Base-by-base conservation (phyloP, 768 basidiomycete species). In the Lactifluus echinatus region DNA sequence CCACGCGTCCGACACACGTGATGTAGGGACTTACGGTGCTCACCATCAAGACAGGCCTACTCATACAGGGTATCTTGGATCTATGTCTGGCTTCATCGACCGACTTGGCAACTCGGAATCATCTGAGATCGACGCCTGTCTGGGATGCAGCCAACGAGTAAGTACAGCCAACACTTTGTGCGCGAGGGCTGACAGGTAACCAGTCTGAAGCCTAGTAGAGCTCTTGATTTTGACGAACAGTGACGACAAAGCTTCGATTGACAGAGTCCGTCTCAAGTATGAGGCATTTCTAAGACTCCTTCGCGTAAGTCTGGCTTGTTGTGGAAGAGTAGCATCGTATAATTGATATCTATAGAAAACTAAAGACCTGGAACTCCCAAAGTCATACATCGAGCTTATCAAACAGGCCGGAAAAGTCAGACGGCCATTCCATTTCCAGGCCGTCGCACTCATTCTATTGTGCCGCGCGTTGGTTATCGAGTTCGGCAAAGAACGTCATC, bases 361-460 rank as follows among this genome's bases (percentile, higher is more conserved):
- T n/a, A 33, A 49, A 40, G 56, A 36, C 12, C 11, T 60, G n/a
- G 24, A 40, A 4, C 10, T 51, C 8, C 59, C 59, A 17, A 42
- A 31, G 34, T 48, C 59, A 1, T 60, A 58, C 55, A 29, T 48
- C 8, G 45, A 43, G n/a, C 36, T 60, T 19, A 57, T 60, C 37
- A 60, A 60, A 37, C 33, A 57, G 17, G 59, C 59, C n/a, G 55
- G 50, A 11, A 34, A 19, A 44, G 56, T 57, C 39, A 45, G 59
- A 31, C 59, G 59, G 26, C 59, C 59, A 4, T 60, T 57, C 59
- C 39, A 57, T n/a, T 49, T 56, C 4, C 59, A 60, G 39, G 59
- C 59, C 8, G 10, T 57, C 5, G 45, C 45, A 4, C 56, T 60
- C 33, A 47, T 60, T 34, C 28, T 36, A 11, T 42, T 60, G 37